Evolutionary conservation across 164 flowering plant species (phyloP), one percentile per base, ranked within the genome.

Genomic region (Hamamelis virginiana): DNA sequence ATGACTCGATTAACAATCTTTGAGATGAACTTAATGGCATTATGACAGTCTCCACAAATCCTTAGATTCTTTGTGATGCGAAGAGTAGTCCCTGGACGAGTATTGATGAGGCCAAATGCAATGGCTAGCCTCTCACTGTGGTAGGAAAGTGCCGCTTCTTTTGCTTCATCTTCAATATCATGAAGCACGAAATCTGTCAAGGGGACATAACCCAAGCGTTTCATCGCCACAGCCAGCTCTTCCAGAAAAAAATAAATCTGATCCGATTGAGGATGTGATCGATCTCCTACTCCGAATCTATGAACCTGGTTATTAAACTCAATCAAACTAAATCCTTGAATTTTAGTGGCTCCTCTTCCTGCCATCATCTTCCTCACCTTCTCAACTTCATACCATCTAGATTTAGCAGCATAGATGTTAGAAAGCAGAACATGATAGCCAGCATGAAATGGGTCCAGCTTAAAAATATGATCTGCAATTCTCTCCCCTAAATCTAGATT

Each of bases 111-210:
- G 44, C 77, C 81, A 63, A 80, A 78, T 50, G 76, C 82, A 57
- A 79, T 74, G 26, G 84, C 84, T 38, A 79, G 67, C 64, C 77
- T 74, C 76, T 81, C 82, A 70, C 82, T 76, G 65, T 81, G 84
- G 72, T 72, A 67, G 15, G 68, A 72, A 12, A 81, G 71, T 15
- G 69, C 69, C 41, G 41, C 68, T 65, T 78, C 82, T 57, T 81
- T 79, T 22, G 66, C 71, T 66, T 81, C 84, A 5, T 76, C 80
- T 65, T 78, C 84, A 22, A 78, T 69, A 58, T 78, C 80, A 59
- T 81, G 77, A 38, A 78, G 78, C 72, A 76, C 81, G 48, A 68
- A 68, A 62, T 77, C 77, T 43, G 74, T 73, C 55, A 50, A 14
- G n/a, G 80, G 81, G 25, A 59, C 75, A 64, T 75, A 73, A 60